Evolutionary conservation across 495 filamentous ascomycete species (phyloP).

Genomic region (Astrocystis sublimbata): DNA sequence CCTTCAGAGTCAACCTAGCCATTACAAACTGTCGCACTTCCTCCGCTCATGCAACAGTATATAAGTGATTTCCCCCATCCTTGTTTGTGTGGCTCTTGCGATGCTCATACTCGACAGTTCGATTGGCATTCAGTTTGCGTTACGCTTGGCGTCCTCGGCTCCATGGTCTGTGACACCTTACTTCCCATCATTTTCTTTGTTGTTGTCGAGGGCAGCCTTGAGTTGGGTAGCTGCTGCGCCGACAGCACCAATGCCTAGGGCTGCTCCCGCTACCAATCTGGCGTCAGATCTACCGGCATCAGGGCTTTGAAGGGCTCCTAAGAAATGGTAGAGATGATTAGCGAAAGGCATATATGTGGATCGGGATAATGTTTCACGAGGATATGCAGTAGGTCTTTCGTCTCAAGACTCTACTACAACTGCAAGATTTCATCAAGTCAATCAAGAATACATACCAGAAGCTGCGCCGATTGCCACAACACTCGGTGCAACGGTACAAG

Average conservation of each 20-base stretch:
- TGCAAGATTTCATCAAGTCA: no score
- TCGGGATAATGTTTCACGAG: background rate
- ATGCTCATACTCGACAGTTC: no score
- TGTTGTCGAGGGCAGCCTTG: background rate
- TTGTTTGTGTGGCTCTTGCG: no score
- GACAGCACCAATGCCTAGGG: background rate
- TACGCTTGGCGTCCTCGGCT: no score
- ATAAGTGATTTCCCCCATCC: no score
- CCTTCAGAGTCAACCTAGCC: no score
- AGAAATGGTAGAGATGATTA: background rate
- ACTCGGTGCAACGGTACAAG: constrained; percentile 1
- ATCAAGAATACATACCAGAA: background rate
- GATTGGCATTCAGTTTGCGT: no score
- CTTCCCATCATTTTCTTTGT: background rate
- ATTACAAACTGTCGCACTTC: no score
- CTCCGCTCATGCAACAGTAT: no score
- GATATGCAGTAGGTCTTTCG: no score
- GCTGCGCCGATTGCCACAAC: background rate
- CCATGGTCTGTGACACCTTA: no score
- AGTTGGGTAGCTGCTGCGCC: background rate
- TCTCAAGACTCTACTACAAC: no score
- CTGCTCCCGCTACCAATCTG: constrained; percentile 1
- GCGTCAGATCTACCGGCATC: constrained; percentile 17
- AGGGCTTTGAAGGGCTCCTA: constrained; percentile 24
- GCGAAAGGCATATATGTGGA: background rate